Percentiles rank a stretch among this genome's conserved stretches.
These are phyloP conservation scores for Davidsoniella neocaledoniae DNA, from an alignment of 2,329 filamentous ascomycete species.

Conservation along the genomic window DNA sequence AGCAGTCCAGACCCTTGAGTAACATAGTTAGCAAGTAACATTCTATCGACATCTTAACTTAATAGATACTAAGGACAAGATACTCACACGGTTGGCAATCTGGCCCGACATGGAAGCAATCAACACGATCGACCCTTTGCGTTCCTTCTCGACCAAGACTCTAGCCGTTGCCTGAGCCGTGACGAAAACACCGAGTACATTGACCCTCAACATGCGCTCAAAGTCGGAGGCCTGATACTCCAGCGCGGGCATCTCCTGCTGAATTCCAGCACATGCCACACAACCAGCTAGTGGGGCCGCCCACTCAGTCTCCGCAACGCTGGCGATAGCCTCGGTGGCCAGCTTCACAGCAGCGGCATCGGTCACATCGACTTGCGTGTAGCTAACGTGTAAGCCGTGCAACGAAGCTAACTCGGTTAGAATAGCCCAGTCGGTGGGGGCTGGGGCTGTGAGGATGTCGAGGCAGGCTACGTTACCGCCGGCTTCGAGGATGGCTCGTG, in stretches of 20 bases:
- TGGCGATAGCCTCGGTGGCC: too few species aligned
- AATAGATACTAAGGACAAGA: conserved; percentile 16
- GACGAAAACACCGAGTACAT: conserved; percentile 52
- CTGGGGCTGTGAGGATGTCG: too few species aligned
- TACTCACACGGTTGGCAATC: conserved; percentile 28
- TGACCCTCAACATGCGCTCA: conserved; percentile 51
- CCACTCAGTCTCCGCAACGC: not conserved
- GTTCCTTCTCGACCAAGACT: conserved; percentile 28
- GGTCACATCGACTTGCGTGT: not conserved
- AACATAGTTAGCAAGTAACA: not conserved
- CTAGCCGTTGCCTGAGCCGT: conserved; percentile 54
- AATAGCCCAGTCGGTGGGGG: too few species aligned
- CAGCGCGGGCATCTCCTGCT: conserved; percentile 26
- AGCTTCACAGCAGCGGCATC: not conserved
- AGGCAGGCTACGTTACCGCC: too few species aligned
- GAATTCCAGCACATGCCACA: conserved; percentile 32
- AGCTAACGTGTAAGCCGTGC: too few species aligned
- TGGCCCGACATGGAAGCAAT: conserved; percentile 33
- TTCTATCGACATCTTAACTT: conserved; percentile 8
- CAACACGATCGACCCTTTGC: conserved; percentile 31
- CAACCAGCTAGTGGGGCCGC: conserved; percentile 22
- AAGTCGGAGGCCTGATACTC: conserved; percentile 39
- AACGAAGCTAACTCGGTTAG: too few species aligned
- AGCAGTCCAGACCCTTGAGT: conserved; percentile 39
- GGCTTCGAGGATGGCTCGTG: too few species aligned